Evolutionary conservation across 805 yeast species (phyloP).

Genomic region (Clavispora asparagi): DNA sequence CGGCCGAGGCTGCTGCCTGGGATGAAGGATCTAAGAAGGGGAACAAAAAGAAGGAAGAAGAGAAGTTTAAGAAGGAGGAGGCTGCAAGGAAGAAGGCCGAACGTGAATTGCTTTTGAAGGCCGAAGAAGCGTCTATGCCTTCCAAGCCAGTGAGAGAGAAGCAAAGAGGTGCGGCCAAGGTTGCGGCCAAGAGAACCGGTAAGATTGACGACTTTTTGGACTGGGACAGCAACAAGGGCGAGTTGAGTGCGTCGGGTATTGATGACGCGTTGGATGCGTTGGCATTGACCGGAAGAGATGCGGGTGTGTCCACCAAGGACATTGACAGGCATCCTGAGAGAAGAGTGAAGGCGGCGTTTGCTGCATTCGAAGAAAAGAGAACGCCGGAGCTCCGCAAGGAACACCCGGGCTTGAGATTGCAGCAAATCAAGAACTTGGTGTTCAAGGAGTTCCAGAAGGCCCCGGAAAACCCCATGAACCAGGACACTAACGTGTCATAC

Average conservation of each 20-base stretch:
- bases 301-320: conserved; percentile 54
- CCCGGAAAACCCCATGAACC: conserved; percentile 81
- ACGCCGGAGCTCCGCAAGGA: conserved; percentile 70
- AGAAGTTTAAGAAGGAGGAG: conserved; percentile 65
- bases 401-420: conserved; percentile 73
- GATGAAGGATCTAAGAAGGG: conserved; percentile 65
- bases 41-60: conserved; percentile 65
- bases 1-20: conserved; percentile 63
- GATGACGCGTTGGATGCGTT: conserved; percentile 78
- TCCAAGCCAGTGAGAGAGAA: conserved; percentile 48
- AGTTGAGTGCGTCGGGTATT: conserved; percentile 66
- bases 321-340: conserved; percentile 87
- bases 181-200: conserved; percentile 54
- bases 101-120: conserved; percentile 60
- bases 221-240: conserved; percentile 42
- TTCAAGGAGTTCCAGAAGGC: conserved; percentile 79
- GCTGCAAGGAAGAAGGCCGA: conserved; percentile 79
- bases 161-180: conserved; percentile 64
- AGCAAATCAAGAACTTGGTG: conserved; percentile 69
- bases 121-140: conserved; percentile 62
- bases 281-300: conserved; percentile 54
- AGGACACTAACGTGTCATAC: conserved; percentile 55
- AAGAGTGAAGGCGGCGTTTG: conserved; percentile 75
- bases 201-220: conserved; percentile 66
- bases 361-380: conserved; percentile 66